phyloP scores from a whole-genome alignment of 345 rosid genomes.

The Populus ilicifolia region DNA sequence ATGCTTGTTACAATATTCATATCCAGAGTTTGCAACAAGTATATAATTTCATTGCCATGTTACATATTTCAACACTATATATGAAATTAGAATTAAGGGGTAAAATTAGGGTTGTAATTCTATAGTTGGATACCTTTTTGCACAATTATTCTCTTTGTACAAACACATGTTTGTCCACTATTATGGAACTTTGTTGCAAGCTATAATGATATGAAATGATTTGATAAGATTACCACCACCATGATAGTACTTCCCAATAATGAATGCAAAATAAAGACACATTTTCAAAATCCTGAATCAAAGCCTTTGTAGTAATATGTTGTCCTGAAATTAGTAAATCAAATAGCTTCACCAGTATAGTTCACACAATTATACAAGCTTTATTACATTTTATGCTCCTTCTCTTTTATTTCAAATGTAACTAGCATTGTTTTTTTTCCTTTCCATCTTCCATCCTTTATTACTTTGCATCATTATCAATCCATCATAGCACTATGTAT shows the following conservation, averaged over 20 bases:
- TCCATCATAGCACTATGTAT: too few relatives aligned
- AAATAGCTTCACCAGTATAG: not conserved
- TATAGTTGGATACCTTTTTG: slow-evolving; percentile 72
- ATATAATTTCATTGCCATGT: too few relatives aligned
- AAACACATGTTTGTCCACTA: slow-evolving; percentile 96
- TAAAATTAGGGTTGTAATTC: not conserved
- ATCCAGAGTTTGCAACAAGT: too few relatives aligned
- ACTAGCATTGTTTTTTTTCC: too few relatives aligned
- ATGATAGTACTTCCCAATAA: not conserved
- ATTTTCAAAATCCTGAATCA: not conserved
- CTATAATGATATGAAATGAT: slow-evolving; percentile 40
- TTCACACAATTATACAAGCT: too few relatives aligned
- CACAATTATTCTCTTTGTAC: slow-evolving; percentile 84
- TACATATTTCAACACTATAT: too few relatives aligned
- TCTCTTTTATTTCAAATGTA: too few relatives aligned
- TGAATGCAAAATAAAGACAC: not conserved
- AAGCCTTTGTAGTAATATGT: not conserved
- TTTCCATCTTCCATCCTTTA: too few relatives aligned
- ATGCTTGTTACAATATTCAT: too few relatives aligned
- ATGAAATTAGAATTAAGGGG: not conserved
- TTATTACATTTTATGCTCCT: too few relatives aligned
- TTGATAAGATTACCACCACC: slow-evolving; percentile 2
- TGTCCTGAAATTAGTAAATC: not conserved
- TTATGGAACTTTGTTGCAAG: slow-evolving; percentile 95
- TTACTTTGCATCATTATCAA: too few relatives aligned